Conservation (phyloP, 2,329 filamentous ascomycete species). For the Neofusicoccum parvum region DNA sequence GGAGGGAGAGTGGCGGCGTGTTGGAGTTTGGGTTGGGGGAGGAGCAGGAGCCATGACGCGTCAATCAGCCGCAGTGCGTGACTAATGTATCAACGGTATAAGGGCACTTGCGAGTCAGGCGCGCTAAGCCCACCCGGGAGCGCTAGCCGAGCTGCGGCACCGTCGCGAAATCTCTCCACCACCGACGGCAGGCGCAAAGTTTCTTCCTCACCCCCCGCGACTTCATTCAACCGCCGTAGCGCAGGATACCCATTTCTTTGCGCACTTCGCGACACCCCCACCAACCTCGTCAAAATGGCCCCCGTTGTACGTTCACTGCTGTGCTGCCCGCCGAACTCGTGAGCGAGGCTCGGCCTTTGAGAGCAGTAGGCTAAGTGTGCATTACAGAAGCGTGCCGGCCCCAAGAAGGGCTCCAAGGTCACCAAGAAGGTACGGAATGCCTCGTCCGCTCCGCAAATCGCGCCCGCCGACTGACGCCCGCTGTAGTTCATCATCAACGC, state of each 20-base stretch:
- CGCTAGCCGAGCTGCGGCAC: slow-evolving; percentile 19
- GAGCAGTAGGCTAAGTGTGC: slow-evolving; percentile 94
- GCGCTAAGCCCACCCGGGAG: background rate
- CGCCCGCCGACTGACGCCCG: background rate
- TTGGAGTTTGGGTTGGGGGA: background rate
- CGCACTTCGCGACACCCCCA: slow-evolving; percentile 50
- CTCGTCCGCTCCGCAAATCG: background rate
- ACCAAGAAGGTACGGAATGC: slow-evolving; percentile 73
- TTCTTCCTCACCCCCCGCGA: background rate
- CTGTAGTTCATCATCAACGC: slow-evolving; percentile 97
- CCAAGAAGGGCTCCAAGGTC: slow-evolving; percentile 66
- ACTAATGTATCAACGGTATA: background rate
- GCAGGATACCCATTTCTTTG: slow-evolving; percentile 94
- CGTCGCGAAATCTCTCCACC: slow-evolving; percentile 11
- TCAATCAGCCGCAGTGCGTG: background rate
- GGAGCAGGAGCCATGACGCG: background rate
- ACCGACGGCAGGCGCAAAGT: background rate
- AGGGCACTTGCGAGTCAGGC: background rate
- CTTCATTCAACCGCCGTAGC: slow-evolving; percentile 40
- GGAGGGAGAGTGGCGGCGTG: background rate
- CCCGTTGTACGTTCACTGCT: slow-evolving; percentile 87
- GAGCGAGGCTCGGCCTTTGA: slow-evolving; percentile 41
- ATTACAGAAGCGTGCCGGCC: slow-evolving; percentile 57
- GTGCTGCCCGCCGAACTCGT: slow-evolving; percentile 75
- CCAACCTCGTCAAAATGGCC: slow-evolving; percentile 32